Evolutionary conservation across 2,329 filamentous ascomycete species (phyloP).

Genomic region (Cladosporium sp.): DNA sequence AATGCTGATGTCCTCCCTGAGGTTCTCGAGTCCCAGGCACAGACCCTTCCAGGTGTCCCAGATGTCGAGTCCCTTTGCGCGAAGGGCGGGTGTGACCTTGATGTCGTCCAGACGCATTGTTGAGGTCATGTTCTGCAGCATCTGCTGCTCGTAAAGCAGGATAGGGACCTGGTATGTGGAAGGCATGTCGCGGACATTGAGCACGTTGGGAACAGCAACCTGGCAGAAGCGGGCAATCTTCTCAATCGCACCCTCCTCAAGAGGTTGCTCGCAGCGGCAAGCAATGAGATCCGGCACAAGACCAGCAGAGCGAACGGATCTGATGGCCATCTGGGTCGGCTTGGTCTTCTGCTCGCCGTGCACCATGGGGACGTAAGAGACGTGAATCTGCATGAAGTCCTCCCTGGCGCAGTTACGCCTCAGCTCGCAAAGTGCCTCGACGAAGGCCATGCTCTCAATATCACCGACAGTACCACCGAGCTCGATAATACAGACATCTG

Average conservation of each 20-base stretch:
- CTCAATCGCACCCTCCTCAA: conserved; percentile 68
- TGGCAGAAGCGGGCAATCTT: conserved; percentile 92
- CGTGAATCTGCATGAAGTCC: conserved; percentile 85
- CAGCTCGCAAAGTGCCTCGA: conserved; percentile 79
- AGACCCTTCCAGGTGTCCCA: conserved; percentile 76
- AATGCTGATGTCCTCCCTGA: conserved; percentile 69
- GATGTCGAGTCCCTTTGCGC: conserved; percentile 60
- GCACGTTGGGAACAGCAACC: conserved; percentile 76
- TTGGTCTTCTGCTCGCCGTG: conserved; percentile 88
- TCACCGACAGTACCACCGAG: conserved; percentile 68
- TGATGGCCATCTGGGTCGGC: conserved; percentile 88
- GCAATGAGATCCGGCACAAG: conserved; percentile 66
- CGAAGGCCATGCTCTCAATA: conserved; percentile 81
- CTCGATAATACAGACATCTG: conserved; percentile 88
- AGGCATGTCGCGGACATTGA: conserved; percentile 80
- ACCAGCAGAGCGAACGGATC: conserved; percentile 75
- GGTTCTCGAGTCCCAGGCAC: conserved; percentile 61
- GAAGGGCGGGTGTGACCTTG: conserved; percentile 47
- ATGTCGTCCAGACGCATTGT: conserved; percentile 58
- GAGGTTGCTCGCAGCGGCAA: conserved; percentile 76
- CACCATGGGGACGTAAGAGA: conserved; percentile 78
- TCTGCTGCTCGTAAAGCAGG: conserved; percentile 77
- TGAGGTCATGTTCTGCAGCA: conserved; percentile 62
- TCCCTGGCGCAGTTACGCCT: conserved; percentile 65
- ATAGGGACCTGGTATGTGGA: conserved; percentile 93